A percentile compares a stretch with the other conserved stretches of the same genome.
Evolutionary conservation across 2,329 filamentous ascomycete species (phyloP).

Genomic region (Spiromastix sp.): DNA sequence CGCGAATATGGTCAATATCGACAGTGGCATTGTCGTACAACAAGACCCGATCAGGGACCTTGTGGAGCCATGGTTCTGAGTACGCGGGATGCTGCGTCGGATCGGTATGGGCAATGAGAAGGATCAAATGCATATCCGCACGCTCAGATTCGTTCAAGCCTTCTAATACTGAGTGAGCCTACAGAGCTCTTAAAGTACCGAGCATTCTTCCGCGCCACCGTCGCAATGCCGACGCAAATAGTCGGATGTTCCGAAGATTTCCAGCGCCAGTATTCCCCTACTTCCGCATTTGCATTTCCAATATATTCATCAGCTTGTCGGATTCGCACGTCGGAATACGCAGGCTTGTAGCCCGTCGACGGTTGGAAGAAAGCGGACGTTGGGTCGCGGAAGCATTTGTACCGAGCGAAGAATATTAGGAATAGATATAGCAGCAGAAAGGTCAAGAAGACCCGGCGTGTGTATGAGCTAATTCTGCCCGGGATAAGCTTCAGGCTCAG

Average conservation of each 20-base stretch:
- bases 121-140: conserved; percentile 29
- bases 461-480: too few species aligned
- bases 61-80: conserved; percentile 30
- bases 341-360: conserved; percentile 16
- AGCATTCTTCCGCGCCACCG: conserved; percentile 28
- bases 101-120: conserved; percentile 36
- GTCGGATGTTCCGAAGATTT: too few species aligned
- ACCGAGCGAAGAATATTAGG: conserved; percentile 15
- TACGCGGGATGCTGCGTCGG: conserved; percentile 32
- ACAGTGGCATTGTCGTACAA: conserved; percentile 27
- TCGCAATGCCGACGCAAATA: conserved; percentile 36
- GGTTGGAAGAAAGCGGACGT: conserved; percentile 22
- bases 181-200: conserved; percentile 34
- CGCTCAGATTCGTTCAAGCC: conserved; percentile 33
- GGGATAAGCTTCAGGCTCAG: too few species aligned
- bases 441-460: too few species aligned
- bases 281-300: conserved; percentile 3
- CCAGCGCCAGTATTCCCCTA: too few species aligned
- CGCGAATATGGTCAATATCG: conserved; percentile 23
- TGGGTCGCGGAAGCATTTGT: conserved; percentile 18
- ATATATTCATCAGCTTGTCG: conserved; percentile 17
- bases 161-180: conserved; percentile 34
- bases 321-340: conserved; percentile 17
- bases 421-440: conserved; percentile 17
- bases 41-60: conserved; percentile 31